Evolutionary conservation across 441 rosid species (phyloP), one percentile per base, ranked within the genome.

Genomic region (Pelargonium australe): DNA sequence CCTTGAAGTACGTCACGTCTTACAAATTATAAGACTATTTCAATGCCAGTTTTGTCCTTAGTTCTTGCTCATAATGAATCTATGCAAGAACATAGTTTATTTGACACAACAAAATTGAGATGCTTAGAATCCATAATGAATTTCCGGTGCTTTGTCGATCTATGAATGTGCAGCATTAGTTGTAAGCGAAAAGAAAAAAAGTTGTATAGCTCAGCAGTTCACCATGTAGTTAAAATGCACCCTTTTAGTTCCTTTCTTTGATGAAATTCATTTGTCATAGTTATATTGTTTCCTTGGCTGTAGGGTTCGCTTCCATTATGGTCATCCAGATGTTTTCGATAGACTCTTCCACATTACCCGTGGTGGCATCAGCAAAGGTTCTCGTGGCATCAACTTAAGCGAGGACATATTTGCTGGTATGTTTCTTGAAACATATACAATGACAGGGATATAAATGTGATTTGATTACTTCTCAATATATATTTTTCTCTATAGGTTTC

Each of bases 381-480:
- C 98, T 72, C 85, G 85, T 41, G 96, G 94, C 72, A 87, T 93
- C 85, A 90, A 93, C 74, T 84, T 91, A 75, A 93, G 97, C 62
- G 97, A 93, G 85, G 98, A 93, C 77, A 93, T 93, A 68, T 90
- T 93, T 80, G 98, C 98, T 31, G 98, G 98, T 90, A 84, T 19
- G 23, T 16, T 70, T 64, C 73, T 68, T 74, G 58, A 70, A 40
- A 43, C 16, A 67, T 19, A 34, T 20, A n/a, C 63, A 47, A 72
- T 71, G 63, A n/a, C 25, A 40, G 13, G 25, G 37, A 34, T 45
- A 44, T 20, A 19, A 20, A 44, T 67, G 25, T 12, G 17, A 60
- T 51, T 25, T 73, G 67, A 49, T 61, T 65, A 57, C 61, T 64
- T 62, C 17, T 47, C 75, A 37, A 68, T 73, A 19, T 45, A 49